These are phyloP conservation scores for Albugo candida DNA, from an alignment of 352 stramenopile genomes.

Conservation along the genomic window DNA sequence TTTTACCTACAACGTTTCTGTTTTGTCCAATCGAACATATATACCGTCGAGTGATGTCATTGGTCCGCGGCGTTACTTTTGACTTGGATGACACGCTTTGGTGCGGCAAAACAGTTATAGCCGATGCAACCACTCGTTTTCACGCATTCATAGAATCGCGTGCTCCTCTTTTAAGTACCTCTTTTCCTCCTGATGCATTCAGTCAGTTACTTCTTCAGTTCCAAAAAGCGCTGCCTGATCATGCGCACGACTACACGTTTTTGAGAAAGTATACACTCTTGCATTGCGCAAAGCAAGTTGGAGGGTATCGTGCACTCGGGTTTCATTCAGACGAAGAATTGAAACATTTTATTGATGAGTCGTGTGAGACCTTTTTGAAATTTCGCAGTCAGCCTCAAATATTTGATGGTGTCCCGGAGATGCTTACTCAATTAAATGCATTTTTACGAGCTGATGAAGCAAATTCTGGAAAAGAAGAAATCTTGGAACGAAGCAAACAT, in stretches of 20 bases:
- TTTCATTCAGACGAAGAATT: constrained; percentile 9
- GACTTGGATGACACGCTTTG: constrained; percentile 67
- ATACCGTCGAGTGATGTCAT: neutral
- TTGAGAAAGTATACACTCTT: constrained; percentile 35
- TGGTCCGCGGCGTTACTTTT: constrained; percentile 39
- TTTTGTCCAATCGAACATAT: too few relatives aligned
- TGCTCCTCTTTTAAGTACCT: constrained; percentile 13
- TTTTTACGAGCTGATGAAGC: constrained; percentile 9
- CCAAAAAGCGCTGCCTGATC: constrained; percentile 18
- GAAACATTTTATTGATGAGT: constrained; percentile 19
- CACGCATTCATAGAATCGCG: constrained; percentile 20
- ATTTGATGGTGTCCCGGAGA: constrained; percentile 28
- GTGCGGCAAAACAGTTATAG: constrained; percentile 31
- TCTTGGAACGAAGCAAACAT: neutral
- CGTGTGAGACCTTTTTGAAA: constrained; percentile 34
- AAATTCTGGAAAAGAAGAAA: neutral
- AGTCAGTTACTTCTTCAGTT: constrained; percentile 19
- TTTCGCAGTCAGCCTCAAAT: constrained; percentile 35
- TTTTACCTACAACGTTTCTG: too few relatives aligned
- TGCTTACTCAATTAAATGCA: constrained; percentile 19
- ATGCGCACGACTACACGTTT: constrained; percentile 50
- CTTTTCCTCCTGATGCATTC: constrained; percentile 27
- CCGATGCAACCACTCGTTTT: constrained; percentile 22
- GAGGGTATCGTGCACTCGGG: neutral
- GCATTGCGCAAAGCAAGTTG: constrained; percentile 17